These are phyloP conservation scores for Pleurotus cornucopiae DNA, from an alignment of 768 basidiomycete species.

Conservation along the genomic window DNA sequence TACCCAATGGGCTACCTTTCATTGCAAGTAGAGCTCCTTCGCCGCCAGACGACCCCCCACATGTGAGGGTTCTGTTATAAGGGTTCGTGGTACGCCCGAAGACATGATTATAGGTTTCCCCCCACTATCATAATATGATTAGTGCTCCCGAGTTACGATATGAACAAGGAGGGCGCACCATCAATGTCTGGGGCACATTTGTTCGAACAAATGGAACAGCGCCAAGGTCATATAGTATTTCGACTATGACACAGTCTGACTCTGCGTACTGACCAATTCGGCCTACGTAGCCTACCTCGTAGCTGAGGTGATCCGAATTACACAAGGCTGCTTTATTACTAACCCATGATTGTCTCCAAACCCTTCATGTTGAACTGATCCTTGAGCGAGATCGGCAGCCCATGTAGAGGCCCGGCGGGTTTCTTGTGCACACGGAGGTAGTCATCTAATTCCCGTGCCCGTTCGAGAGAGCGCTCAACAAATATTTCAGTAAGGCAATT, in stretches of 20 bases:
- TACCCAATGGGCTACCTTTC: constrained; percentile 43
- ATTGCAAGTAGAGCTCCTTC: constrained; percentile 66
- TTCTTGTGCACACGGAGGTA: constrained; percentile 57
- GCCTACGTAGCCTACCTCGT: constrained; percentile 59
- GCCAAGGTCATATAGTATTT: constrained; percentile 60
- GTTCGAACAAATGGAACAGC: constrained; percentile 72
- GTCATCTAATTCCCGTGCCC: constrained; percentile 65
- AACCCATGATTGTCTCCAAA: constrained; percentile 39
- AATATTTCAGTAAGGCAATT: constrained; percentile 72
- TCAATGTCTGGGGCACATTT: constrained; percentile 72
- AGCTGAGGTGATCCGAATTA: background rate
- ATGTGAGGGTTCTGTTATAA: constrained; percentile 62
- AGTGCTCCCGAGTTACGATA: background rate
- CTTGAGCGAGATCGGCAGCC: constrained; percentile 71
- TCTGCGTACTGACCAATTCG: constrained; percentile 61
- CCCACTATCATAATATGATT: constrained; percentile 42
- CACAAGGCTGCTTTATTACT: background rate
- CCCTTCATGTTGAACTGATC: constrained; percentile 70
- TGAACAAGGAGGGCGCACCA: constrained; percentile 35
- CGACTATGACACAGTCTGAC: constrained; percentile 57
- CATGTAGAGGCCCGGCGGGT: constrained; percentile 69
- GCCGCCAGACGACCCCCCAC: constrained; percentile 83
- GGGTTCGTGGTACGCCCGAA: constrained; percentile 82
- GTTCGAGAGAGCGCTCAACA: constrained; percentile 60
- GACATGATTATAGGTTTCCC: constrained; percentile 73